Base-by-base conservation (phyloP, 495 filamentous ascomycete species). In the Cryomyces minteri region DNA sequence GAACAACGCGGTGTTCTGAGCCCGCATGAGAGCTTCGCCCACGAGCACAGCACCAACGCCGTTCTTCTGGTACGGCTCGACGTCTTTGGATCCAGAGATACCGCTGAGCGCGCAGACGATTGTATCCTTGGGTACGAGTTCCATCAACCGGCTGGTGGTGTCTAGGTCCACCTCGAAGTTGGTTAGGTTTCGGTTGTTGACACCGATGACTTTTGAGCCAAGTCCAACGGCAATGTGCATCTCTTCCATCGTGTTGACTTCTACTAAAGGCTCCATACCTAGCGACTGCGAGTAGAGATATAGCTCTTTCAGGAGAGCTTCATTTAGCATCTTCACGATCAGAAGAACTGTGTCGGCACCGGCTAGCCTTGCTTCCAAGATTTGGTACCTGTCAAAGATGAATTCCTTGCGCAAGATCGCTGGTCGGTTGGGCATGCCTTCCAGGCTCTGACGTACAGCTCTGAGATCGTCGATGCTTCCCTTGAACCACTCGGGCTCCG, bases 401-500 rank as follows among this genome's bases (percentile, higher is more conserved):
- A 99, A 99, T 43, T 99, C 90, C 58, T 99, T 99, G 5, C 92
- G 75, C 14, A 99, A 67, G 5, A 99, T 70, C 6, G 88, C 90
- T 4, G 90, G 90, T 36, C 90, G 73, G 59, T 95, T 90, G 0
- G 82, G 77, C 74, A 96, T 83, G 8, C 82, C 84, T 51, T 86
- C 78, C 11, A 99, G 67, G 39, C 82, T 84, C 58, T 87, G 84
- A 9, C 90, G 77, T 30, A 94, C 90, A 44, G 80, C 74, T 40
- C 85, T 79, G 33, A 99, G 67, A 58, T 99, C 90, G 44, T 99
- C 90, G 43, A 96, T 84, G 51, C 80, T 88, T 31, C 90, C 90
- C 62, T 95, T 96, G 67, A 99, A 99, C 87, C 87, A 99, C 53
- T 95, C 80, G 0, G 90, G 90, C 62, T 99, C 90, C 0, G 90